Percentiles rank a stretch among this genome's conserved stretches.
These are phyloP conservation scores for Eucalyptus polyanthemos DNA, from an alignment of 345 rosid genomes.

Conservation along the genomic window DNA sequence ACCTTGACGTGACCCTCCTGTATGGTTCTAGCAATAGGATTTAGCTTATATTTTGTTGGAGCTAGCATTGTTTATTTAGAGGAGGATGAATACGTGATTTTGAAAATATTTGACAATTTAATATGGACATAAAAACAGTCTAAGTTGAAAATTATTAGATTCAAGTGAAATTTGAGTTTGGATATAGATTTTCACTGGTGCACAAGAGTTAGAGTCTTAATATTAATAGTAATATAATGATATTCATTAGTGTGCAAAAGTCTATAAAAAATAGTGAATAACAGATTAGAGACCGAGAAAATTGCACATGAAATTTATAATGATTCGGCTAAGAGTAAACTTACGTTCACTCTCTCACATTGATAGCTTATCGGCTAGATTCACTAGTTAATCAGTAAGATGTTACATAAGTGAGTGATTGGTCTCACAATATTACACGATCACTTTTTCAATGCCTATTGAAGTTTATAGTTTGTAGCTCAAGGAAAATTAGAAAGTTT, in stretches of 20 bases:
- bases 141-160: no score
- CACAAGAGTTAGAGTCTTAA: no score
- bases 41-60: not conserved
- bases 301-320: no score
- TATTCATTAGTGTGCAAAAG: no score
- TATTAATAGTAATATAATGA: no score
- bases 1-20: not conserved
- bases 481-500: not conserved
- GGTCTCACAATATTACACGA: not conserved
- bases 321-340: rapidly evolving
- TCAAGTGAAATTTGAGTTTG: no score
- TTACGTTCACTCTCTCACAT: rapidly evolving
- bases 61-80: no score
- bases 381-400: not conserved
- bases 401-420: not conserved
- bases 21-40: not conserved
- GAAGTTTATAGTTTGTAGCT: not conserved
- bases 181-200: rapidly evolving
- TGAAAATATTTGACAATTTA: no score
- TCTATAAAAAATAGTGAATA: no score
- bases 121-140: no score
- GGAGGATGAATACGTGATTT: no score
- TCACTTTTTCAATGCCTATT: not conserved
- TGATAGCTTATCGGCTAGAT: rapidly evolving
- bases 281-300: rapidly evolving